Base-by-base conservation (phyloP, 176 grass and related monocot genomes). In the Oryza rufipogon region DNA sequence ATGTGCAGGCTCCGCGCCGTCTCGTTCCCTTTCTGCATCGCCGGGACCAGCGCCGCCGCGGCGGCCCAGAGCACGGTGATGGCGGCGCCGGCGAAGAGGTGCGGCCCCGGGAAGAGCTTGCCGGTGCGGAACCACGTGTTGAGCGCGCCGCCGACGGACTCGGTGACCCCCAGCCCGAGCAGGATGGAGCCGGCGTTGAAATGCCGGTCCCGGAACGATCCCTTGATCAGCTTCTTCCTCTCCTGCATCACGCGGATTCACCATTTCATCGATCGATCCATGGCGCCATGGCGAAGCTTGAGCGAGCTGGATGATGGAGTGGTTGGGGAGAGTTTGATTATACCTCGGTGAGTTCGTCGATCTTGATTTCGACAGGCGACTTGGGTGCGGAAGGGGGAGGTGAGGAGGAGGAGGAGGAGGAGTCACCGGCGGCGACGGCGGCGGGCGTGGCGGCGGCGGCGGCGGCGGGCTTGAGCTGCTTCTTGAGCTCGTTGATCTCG, bases 11-110 rank as follows among this genome's bases (percentile, higher is more conserved):
- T 95, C 72, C 92, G 81, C 0, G 95, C 92, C 0, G 89, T 93
- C 75, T 98, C 95, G 64, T 91, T 83, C 36, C 95, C 95, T 80
- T 90, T 98, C 86, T 98, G 95, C 95, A 98, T 98, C 38, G 93
- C 91, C 1, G 96, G 96, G 0, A 98, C 96, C 9, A 98, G 87
- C 4, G 93, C 82, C 0, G 96, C 93, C 0, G 96, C 93, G 0
- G 45, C 73, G 10, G 96, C 93, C 96, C 91, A 98, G 39, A 98
- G 81, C 48, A 98, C 93, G 1, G 96, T 98, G 80, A 98, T 96
- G 34, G 83, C 89, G 33, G 83, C 85, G 3, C 96, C 96, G 12
- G 93, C 87, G 82, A 96, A 96, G 58, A 98, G 91, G 77, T 98
- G 96, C 4, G 96, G 96, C 0, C 96, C 96, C 4, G 96, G 96